Conservation (phyloP, 1,284 basidiomycete species). For the Moesziomyces parantarcticus region DNA sequence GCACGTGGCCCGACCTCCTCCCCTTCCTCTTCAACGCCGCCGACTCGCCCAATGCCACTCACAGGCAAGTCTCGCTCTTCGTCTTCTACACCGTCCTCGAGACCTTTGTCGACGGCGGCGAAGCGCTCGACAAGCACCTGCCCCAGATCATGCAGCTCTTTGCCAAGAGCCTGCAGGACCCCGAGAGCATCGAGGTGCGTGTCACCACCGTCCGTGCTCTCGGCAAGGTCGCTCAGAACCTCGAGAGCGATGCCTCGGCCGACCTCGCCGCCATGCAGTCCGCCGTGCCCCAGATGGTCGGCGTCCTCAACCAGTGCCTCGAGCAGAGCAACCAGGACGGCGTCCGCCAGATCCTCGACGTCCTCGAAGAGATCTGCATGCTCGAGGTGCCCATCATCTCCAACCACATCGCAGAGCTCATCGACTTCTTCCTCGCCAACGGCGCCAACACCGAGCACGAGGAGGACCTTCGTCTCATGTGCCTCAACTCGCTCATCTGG, state of each 20-base stretch:
- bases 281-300: constrained; percentile 88
- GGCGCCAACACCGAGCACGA: constrained; percentile 85
- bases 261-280: constrained; percentile 92
- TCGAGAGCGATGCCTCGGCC: constrained; percentile 85
- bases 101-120: constrained; percentile 79
- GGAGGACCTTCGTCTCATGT: constrained; percentile 85
- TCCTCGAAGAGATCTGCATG: constrained; percentile 90
- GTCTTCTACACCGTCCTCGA: constrained; percentile 93
- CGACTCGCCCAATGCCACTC: constrained; percentile 76
- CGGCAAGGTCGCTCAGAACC: constrained; percentile 92
- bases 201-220: constrained; percentile 86
- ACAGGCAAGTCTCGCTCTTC: constrained; percentile 91
- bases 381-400: constrained; percentile 92
- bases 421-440: constrained; percentile 86
- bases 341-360: constrained; percentile 91
- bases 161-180: constrained; percentile 80
- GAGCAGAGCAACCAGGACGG: constrained; percentile 82
- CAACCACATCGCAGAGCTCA: constrained; percentile 87
- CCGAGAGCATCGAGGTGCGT: constrained; percentile 88
- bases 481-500: constrained; percentile 95
- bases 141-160: constrained; percentile 86
- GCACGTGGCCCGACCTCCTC: constrained; percentile 87
- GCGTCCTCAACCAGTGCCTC: constrained; percentile 88
- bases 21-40: constrained; percentile 87
- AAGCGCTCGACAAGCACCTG: constrained; percentile 80